phyloP scores from a whole-genome alignment of 164 flowering plant genomes.

The Sedum album region DNA sequence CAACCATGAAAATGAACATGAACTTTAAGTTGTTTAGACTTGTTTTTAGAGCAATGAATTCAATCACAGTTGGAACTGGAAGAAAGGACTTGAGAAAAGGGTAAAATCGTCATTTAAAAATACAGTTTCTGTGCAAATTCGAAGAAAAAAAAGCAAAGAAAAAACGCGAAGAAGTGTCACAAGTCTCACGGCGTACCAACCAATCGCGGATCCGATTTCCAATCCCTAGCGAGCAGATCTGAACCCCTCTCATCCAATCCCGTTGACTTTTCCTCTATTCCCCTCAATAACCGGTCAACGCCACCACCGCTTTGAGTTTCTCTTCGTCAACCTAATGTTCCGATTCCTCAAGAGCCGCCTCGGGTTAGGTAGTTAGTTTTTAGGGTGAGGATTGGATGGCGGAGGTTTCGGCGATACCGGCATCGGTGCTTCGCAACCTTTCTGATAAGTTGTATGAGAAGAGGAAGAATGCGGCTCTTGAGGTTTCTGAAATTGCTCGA shows the following conservation, averaged over 20 bases:
- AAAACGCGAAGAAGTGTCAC: not conserved
- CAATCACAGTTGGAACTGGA: no score
- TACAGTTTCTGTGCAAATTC: no score
- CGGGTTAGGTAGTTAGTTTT: no score
- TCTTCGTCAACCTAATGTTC: no score
- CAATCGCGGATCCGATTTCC: not conserved
- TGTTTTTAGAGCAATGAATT: no score
- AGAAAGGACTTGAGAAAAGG: no score
- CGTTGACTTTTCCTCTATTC: not conserved
- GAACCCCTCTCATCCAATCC: not conserved
- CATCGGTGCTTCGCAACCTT: slow-evolving; percentile 69
- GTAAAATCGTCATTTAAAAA: no score
- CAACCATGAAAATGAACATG: no score
- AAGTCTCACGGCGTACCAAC: slow-evolving; percentile 1
- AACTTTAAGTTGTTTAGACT: no score
- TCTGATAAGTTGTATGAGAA: slow-evolving; percentile 94
- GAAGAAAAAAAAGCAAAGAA: not conserved
- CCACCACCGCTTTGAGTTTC: not conserved
- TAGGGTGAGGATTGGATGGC: slow-evolving; percentile 31
- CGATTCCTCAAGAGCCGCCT: no score
- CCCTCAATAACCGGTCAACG: not conserved
- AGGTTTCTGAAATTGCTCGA: slow-evolving; percentile 28
- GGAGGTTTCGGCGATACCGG: slow-evolving; percentile 60
- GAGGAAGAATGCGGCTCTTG: slow-evolving; percentile 97
- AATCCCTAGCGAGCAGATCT: not conserved